phyloP scores from a whole-genome alignment of 2,329 filamentous ascomycete genomes.

The Exophiala dermatitidis region DNA sequence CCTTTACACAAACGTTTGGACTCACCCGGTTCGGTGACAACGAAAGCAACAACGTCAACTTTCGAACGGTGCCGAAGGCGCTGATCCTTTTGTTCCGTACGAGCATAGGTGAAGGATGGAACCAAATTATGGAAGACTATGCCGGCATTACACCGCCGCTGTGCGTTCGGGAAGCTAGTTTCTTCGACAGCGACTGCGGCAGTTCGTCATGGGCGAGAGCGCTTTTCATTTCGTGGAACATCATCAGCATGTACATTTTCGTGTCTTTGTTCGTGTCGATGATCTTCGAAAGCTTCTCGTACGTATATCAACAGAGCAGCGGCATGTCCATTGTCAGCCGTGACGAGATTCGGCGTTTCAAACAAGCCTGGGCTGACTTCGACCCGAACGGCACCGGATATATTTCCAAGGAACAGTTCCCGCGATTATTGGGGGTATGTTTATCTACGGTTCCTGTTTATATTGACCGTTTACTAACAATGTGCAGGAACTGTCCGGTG shows the following conservation, averaged over 20 bases:
- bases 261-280: slow-evolving; percentile 96
- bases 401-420: slow-evolving; percentile 84
- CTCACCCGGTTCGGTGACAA: slow-evolving; percentile 75
- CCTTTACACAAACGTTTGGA: slow-evolving; percentile 90
- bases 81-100: slow-evolving; percentile 88
- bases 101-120: slow-evolving; percentile 95
- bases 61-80: slow-evolving; percentile 87
- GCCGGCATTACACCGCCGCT: slow-evolving; percentile 70
- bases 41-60: slow-evolving; percentile 75
- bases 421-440: slow-evolving; percentile 69
- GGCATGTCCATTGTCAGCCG: slow-evolving; percentile 84
- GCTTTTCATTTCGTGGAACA: slow-evolving; percentile 95
- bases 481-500: slow-evolving; percentile 69
- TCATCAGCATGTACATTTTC: slow-evolving; percentile 99
- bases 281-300: slow-evolving; percentile 98
- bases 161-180: slow-evolving; percentile 64
- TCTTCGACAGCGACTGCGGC: slow-evolving; percentile 87
- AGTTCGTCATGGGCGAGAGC: slow-evolving; percentile 80
- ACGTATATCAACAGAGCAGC: slow-evolving; percentile 94
- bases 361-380: slow-evolving; percentile 94
- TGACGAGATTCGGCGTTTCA: slow-evolving; percentile 92
- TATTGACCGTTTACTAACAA: slow-evolving; percentile 18
- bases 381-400: slow-evolving; percentile 87
- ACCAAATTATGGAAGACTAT: slow-evolving; percentile 92
- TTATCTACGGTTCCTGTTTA: neutral